A percentile compares a stretch with the other conserved stretches of the same genome.
phyloP scores from a whole-genome alignment of 305 asterid species.

The Fraxinus floribunda region DNA sequence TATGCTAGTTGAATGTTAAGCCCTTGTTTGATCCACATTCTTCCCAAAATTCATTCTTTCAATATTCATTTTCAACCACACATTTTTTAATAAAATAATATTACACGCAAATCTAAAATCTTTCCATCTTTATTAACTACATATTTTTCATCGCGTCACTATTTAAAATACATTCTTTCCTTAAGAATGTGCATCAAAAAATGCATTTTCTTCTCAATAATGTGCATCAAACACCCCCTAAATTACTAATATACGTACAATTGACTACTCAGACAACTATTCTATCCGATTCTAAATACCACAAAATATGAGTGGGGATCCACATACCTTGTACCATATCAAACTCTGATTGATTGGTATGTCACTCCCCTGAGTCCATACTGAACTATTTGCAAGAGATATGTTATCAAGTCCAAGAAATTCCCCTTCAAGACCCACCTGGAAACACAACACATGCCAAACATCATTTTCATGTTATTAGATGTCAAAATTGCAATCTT shows the following conservation, averaged over 20 bases:
- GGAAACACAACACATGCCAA: slow-evolving; percentile 12
- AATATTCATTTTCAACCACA: too few relatives aligned
- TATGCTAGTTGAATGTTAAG: background rate
- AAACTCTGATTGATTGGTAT: slow-evolving; percentile 51
- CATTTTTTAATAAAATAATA: too few relatives aligned
- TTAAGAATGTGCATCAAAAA: too few relatives aligned
- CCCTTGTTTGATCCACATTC: too few relatives aligned
- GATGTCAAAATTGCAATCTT: background rate
- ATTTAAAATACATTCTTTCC: too few relatives aligned
- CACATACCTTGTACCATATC: slow-evolving; percentile 77
- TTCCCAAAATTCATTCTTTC: too few relatives aligned
- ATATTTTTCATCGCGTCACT: too few relatives aligned
- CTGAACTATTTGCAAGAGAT: slow-evolving; percentile 56
- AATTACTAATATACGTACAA: background rate
- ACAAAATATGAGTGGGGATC: slow-evolving; percentile 12
- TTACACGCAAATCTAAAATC: too few relatives aligned
- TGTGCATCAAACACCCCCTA: background rate
- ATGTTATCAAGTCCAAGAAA: slow-evolving; percentile 55
- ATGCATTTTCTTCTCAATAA: too few relatives aligned
- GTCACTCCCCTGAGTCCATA: slow-evolving; percentile 48
- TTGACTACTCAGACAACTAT: background rate
- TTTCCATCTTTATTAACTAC: too few relatives aligned
- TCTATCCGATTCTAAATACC: background rate
- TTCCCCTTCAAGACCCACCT: slow-evolving; percentile 87
- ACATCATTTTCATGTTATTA: slow-evolving; percentile 6